phyloP scores from a whole-genome alignment of 2,329 filamentous ascomycete species.

The Clonostachys byssicola region DNA sequence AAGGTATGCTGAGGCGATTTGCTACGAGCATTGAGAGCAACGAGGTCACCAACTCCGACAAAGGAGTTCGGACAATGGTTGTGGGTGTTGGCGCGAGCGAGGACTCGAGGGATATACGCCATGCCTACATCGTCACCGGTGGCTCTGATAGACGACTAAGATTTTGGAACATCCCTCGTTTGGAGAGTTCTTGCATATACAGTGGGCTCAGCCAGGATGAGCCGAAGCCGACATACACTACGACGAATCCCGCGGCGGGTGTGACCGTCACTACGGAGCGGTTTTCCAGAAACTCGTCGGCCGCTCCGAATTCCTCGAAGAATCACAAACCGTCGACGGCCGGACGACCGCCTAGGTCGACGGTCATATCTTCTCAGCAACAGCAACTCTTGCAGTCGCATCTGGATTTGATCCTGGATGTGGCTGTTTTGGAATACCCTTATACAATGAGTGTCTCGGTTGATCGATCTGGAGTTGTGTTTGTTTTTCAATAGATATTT shows the following conservation, averaged over 20 bases:
- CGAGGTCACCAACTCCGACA: conserved; percentile 49
- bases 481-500: conserved; percentile 61
- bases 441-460: conserved; percentile 92
- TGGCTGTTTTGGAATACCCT: conserved; percentile 82
- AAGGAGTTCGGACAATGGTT: conserved; percentile 71
- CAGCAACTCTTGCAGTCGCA: conserved; percentile 83
- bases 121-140: conserved; percentile 81
- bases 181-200: conserved; percentile 75
- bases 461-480: conserved; percentile 84
- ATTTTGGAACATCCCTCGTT: conserved; percentile 83
- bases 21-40: conserved; percentile 67
- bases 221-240: conserved; percentile 67
- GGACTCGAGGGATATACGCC: conserved; percentile 67
- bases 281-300: conserved; percentile 32
- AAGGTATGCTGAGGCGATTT: conserved; percentile 83
- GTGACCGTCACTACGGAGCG: conserved; percentile 66
- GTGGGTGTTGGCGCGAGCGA: conserved; percentile 67
- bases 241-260: conserved; percentile 56
- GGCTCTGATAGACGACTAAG: conserved; percentile 87
- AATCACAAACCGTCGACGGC: conserved; percentile 14
- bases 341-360: conserved; percentile 62
- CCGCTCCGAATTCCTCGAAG: conserved; percentile 19
- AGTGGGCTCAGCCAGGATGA: conserved; percentile 73
- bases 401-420: conserved; percentile 81
- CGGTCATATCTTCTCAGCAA: conserved; percentile 84